phyloP scores from a whole-genome alignment of 306 rosid genomes.

The Biancaea sappan region DNA sequence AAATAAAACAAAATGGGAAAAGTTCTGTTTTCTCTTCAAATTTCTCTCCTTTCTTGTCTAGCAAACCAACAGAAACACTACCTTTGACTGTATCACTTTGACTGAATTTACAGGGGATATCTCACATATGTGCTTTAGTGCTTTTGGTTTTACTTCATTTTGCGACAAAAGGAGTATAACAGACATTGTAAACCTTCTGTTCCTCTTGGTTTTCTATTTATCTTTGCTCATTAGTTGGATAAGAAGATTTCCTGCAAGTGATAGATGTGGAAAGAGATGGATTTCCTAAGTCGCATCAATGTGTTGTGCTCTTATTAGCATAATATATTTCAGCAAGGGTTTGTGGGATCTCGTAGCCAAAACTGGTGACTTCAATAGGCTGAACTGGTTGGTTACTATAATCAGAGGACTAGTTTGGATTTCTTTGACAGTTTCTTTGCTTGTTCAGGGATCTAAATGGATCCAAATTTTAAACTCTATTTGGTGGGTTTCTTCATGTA shows the following conservation, averaged over 20 bases:
- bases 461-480: conserved; percentile 36
- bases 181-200: conserved; percentile 32
- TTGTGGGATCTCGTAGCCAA: conserved; percentile 38
- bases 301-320: conserved; percentile 45
- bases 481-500: conserved; percentile 54
- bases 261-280: conserved; percentile 26
- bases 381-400: conserved; percentile 32
- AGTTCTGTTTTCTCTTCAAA: not conserved
- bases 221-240: conserved; percentile 28
- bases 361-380: not conserved
- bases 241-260: conserved; percentile 7
- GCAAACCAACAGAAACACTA: not conserved
- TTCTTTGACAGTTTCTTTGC: conserved; percentile 49
- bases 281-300: conserved; percentile 26
- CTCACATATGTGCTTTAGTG: conserved; percentile 39
- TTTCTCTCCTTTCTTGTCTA: not conserved
- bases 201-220: conserved; percentile 29
- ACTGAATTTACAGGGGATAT: conserved; percentile 28
- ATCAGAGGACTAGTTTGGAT: conserved; percentile 53
- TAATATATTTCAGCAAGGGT: conserved; percentile 39
- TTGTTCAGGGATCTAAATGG: conserved; percentile 44
- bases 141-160: conserved; percentile 37
- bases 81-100: not conserved
- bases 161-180: conserved; percentile 41
- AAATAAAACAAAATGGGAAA: too few species aligned